Conservation (phyloP, 2,329 filamentous ascomycete species). For the Beauveria rudraprayagi region DNA sequence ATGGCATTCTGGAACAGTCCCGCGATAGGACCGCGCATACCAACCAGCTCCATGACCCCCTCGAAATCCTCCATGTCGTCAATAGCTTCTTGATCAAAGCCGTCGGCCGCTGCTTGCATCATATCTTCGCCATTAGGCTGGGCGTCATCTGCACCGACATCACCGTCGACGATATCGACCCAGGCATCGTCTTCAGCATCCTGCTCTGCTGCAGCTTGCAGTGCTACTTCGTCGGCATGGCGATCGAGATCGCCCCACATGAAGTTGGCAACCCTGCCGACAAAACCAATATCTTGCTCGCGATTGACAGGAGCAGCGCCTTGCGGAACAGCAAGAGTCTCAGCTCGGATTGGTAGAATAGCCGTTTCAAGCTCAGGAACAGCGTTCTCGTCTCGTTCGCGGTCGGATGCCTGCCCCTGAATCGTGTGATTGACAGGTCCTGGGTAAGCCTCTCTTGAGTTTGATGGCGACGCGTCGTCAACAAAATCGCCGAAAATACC, state of each 20-base stretch:
- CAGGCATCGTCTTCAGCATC: conserved; percentile 46
- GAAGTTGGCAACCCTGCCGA: conserved; percentile 42
- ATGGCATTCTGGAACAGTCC: conserved; percentile 90
- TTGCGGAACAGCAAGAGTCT: conserved; percentile 3
- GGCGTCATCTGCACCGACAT: conserved; percentile 44
- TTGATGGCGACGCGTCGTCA: not conserved
- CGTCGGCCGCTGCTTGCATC: conserved; percentile 32
- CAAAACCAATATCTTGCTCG: conserved; percentile 8
- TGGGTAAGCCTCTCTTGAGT: not conserved
- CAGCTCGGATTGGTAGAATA: not conserved
- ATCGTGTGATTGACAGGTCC: not conserved
- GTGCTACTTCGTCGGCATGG: conserved; percentile 19
- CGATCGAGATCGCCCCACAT: conserved; percentile 52
- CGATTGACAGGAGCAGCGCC: conserved; percentile 9
- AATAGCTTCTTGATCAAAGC: conserved; percentile 65
- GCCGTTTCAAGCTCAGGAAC: not conserved
- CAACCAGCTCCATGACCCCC: conserved; percentile 89
- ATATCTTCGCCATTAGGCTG: conserved; percentile 19
- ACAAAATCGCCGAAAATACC: not conserved
- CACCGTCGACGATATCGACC: conserved; percentile 15
- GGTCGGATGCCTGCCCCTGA: not conserved
- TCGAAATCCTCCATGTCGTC: conserved; percentile 92
- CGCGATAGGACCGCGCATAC: conserved; percentile 87
- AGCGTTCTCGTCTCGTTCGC: not conserved
- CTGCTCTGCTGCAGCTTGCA: conserved; percentile 28